Evolutionary conservation across 306 rosid genomes (phyloP).

Genomic region (peach (Prunus persica)): DNA sequence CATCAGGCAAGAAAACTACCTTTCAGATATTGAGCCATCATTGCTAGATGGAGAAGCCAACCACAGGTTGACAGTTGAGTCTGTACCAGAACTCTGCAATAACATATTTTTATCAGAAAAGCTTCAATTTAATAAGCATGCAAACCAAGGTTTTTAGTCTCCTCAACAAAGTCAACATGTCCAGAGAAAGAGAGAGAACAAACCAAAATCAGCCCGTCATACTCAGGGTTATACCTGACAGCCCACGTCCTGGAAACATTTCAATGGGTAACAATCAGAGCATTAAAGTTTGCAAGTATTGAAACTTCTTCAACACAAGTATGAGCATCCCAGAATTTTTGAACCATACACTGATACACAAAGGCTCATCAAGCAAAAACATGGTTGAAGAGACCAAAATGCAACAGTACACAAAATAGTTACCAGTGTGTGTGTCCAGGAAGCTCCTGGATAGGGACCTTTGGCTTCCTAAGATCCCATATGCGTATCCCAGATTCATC

Average conservation of each 20-base stretch:
- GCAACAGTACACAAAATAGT: conserved; percentile 10
- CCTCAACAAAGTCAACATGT: neutral
- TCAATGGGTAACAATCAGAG: conserved; percentile 36
- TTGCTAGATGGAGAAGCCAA: conserved; percentile 44
- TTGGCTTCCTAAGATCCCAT: conserved; percentile 92
- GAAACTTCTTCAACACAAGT: neutral
- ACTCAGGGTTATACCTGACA: conserved; percentile 86
- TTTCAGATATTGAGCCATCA: conserved; percentile 52
- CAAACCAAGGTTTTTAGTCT: conserved; percentile 1
- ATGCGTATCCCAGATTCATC: conserved; percentile 84
- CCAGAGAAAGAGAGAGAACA: conserved; percentile 39
- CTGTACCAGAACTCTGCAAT: conserved; percentile 90
- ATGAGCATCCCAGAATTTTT: neutral
- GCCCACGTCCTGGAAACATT: conserved; percentile 77
- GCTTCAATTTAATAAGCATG: neutral
- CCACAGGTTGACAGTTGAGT: conserved; percentile 93
- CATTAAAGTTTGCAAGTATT: neutral
- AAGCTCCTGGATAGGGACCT: conserved; percentile 75
- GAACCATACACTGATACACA: neutral
- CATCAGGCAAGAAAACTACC: conserved; percentile 42
- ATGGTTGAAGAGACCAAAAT: conserved; percentile 21
- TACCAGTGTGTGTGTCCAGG: conserved; percentile 99
- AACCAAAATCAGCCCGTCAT: conserved; percentile 81
- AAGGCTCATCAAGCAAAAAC: conserved; percentile 17
- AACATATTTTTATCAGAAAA: conserved; percentile 23